phyloP scores from a whole-genome alignment of 169 alveolate genomes.

The Babesia bovis region DNA sequence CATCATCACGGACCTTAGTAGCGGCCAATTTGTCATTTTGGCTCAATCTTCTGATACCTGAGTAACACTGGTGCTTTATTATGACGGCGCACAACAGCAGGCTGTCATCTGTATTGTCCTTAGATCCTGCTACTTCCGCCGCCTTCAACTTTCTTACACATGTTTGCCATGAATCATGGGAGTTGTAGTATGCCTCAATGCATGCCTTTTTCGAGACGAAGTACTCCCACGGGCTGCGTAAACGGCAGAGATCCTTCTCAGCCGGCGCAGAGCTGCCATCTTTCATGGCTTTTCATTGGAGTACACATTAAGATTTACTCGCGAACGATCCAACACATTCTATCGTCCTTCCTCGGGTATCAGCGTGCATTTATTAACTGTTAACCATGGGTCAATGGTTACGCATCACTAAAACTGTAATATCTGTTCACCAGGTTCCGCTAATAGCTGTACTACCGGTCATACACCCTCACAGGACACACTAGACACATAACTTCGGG shows the following conservation, averaged over 20 bases:
- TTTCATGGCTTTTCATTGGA: constrained; percentile 7
- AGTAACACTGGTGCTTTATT: constrained; percentile 48
- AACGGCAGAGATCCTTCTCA: constrained; percentile 20
- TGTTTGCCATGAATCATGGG: constrained; percentile 13
- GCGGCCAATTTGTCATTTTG: background rate
- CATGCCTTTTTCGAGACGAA: background rate
- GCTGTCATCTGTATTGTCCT: background rate
- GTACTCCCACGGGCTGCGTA: background rate
- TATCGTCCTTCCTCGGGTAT: background rate
- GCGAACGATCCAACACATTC: constrained; percentile 11
- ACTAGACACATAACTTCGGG: too few species aligned
- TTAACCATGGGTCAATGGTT: too few species aligned
- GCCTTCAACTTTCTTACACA: background rate
- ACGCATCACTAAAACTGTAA: background rate
- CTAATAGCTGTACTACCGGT: too few species aligned
- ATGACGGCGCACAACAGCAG: constrained; percentile 32
- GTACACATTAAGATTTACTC: background rate
- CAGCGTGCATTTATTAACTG: background rate
- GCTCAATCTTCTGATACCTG: constrained; percentile 8
- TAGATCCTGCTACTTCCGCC: constrained; percentile 10
- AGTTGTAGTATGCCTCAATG: constrained; percentile 7
- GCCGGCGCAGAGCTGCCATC: constrained; percentile 2
- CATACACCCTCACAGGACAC: too few species aligned
- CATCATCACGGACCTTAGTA: background rate
- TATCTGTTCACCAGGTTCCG: background rate